These are phyloP conservation scores for Aureobasidium musti DNA, from an alignment of 2,329 filamentous ascomycete species.

Conservation along the genomic window DNA sequence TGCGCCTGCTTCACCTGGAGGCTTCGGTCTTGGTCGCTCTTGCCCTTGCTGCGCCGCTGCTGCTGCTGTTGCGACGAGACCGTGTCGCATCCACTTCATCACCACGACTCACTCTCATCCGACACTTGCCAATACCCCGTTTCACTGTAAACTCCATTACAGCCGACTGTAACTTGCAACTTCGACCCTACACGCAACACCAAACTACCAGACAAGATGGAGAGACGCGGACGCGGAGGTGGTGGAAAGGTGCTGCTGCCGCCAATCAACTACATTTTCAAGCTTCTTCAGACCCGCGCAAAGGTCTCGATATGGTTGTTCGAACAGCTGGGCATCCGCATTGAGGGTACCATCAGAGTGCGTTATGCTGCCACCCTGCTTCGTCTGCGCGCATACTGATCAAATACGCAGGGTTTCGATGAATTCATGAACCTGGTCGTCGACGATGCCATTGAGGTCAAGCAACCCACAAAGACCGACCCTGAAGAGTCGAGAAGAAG, in stretches of 20 bases:
- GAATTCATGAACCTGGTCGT: constrained; percentile 99
- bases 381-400: constrained; percentile 32
- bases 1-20: constrained; percentile 16
- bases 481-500: constrained; percentile 73
- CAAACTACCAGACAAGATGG: constrained; percentile 45
- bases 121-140: background rate
- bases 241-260: constrained; percentile 67
- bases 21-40: background rate
- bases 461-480: constrained; percentile 77
- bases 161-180: background rate
- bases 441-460: constrained; percentile 93
- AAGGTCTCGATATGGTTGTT: constrained; percentile 96
- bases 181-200: background rate
- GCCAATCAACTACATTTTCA: constrained; percentile 89
- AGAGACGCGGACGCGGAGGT: constrained; percentile 57
- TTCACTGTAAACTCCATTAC: background rate
- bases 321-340: constrained; percentile 89
- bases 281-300: constrained; percentile 79
- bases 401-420: constrained; percentile 78
- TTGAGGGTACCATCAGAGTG: constrained; percentile 95
- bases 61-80: background rate
- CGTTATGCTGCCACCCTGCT: constrained; percentile 36
- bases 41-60: background rate
- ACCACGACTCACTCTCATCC: background rate
- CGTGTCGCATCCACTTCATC: constrained; percentile 10